Evolutionary conservation across 1,284 basidiomycete species (phyloP).

Genomic region (Macrocystidia cucumis): DNA sequence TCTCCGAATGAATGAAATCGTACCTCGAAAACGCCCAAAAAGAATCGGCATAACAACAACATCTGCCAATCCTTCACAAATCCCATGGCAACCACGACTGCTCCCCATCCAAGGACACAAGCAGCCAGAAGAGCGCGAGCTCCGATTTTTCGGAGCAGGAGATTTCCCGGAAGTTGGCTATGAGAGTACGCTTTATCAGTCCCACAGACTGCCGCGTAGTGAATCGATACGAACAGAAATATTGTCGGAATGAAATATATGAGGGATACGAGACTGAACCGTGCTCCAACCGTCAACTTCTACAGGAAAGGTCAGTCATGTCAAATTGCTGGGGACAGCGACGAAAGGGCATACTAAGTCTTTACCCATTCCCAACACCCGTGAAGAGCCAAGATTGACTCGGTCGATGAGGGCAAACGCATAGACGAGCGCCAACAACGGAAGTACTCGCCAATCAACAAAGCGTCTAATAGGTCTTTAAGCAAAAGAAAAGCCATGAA

Average conservation of each 20-base stretch:
- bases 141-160: slow-evolving; percentile 28
- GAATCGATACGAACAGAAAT: slow-evolving; percentile 12
- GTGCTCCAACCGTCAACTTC: slow-evolving; percentile 14
- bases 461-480: slow-evolving; percentile 13
- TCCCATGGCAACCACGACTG: slow-evolving; percentile 32
- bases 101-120: slow-evolving; percentile 32
- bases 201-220: background rate
- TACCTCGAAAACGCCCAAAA: slow-evolving; percentile 34
- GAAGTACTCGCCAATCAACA: slow-evolving; percentile 17
- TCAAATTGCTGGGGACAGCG: background rate
- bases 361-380: slow-evolving; percentile 17
- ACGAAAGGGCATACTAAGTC: slow-evolving; percentile 13
- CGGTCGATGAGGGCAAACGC: slow-evolving; percentile 17
- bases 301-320: slow-evolving; percentile 3
- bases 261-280: slow-evolving; percentile 17
- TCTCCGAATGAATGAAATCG: slow-evolving; percentile 1
- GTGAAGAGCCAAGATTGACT: slow-evolving; percentile 16
- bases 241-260: slow-evolving; percentile 18
- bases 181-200: background rate
- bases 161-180: slow-evolving; percentile 34
- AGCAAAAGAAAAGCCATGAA: no score
- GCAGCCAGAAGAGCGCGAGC: slow-evolving; percentile 28
- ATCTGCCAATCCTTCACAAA: slow-evolving; percentile 32
- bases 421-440: slow-evolving; percentile 17
- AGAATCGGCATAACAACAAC: slow-evolving; percentile 25